These are phyloP conservation scores for Mucor sp. DNA, from an alignment of 371 early-diverging fungal species.

Conservation along the genomic window DNA sequence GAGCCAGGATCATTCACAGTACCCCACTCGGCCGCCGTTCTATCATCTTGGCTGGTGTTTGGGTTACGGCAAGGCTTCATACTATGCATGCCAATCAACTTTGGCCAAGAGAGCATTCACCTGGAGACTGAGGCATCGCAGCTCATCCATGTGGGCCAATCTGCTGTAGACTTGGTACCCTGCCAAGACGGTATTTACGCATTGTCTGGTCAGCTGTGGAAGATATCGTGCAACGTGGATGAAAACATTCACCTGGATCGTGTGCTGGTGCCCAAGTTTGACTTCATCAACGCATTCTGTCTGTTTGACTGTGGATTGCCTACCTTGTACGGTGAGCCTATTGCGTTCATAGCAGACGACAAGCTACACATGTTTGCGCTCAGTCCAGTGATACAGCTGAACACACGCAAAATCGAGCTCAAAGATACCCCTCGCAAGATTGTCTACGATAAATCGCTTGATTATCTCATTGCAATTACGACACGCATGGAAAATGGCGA, in stretches of 20 bases:
- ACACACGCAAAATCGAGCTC: constrained; percentile 19
- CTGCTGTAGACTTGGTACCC: background rate
- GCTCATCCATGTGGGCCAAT: background rate
- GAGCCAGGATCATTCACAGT: constrained; percentile 1
- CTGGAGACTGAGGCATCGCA: background rate
- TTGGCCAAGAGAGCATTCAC: background rate
- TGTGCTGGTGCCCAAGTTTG: constrained; percentile 16
- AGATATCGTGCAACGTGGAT: constrained; percentile 10
- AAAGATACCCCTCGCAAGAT: constrained; percentile 32
- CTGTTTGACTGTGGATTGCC: constrained; percentile 15
- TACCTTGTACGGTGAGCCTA: constrained; percentile 2
- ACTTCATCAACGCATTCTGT: constrained; percentile 15
- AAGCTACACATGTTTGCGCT: constrained; percentile 23
- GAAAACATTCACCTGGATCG: constrained; percentile 21
- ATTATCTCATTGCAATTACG: constrained; percentile 19
- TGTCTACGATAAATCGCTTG: constrained; percentile 12
- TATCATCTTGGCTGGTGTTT: background rate
- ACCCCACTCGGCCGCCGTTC: constrained; percentile 7
- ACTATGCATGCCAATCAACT: constrained; percentile 5
- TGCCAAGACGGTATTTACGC: constrained; percentile 17
- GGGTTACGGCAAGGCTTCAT: constrained; percentile 19
- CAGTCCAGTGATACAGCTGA: constrained; percentile 1
- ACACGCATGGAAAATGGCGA: constrained; percentile 4
- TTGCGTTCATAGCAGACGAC: constrained; percentile 26
- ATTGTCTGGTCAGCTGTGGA: constrained; percentile 31